Evolutionary conservation across 2,329 filamentous ascomycete genomes (phyloP), one percentile per base, ranked within the genome.

Genomic region (Blastomyces silverae): DNA sequence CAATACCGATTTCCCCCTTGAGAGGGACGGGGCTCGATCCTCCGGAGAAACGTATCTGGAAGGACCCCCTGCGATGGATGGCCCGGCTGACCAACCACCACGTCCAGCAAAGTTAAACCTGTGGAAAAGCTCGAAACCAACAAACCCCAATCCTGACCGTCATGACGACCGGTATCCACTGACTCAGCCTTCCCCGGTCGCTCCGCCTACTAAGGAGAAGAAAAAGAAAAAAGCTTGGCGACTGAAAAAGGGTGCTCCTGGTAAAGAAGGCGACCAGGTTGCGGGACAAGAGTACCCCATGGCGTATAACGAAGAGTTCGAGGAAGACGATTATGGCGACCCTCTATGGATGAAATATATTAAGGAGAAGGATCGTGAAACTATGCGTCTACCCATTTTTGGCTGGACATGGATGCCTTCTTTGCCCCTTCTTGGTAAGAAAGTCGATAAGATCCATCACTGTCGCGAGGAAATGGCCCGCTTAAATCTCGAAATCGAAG

Each of bases 361-460:
- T 61, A 88, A 87, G 72, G 84, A 86, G 65, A 92, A 89, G 64
- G 87, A 97, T 67, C 88, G 94, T 48, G 91, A 93, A 22, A 96
- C 90, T 0, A 92, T 95, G 79, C 87, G 88, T 58, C 79, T 97
- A 11, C 86, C 91, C 0, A 78, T 84, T 2, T 84, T 86, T 69
- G 79, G 79, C 17, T 77, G 79, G 71, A 77, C 77, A 50, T 97
- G 89, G 88, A 86, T 96, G 74, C 89, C 89, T 2, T 85, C 87
- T 0, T 74, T 96, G n/a, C 91, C 89, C 5, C 78, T 92, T 0
- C 76, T 96, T 61, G 92, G 90, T 63, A 88, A 91, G 74, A 97
- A 97, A 76, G 92, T 97, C 1, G 94, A 99, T 74, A 93, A 89
- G 0, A 97, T 99, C 69, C 92, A 95, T 73, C 89, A 92, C 80